Evolutionary conservation across 345 rosid species (phyloP).

Genomic region (Citrus maxima): DNA sequence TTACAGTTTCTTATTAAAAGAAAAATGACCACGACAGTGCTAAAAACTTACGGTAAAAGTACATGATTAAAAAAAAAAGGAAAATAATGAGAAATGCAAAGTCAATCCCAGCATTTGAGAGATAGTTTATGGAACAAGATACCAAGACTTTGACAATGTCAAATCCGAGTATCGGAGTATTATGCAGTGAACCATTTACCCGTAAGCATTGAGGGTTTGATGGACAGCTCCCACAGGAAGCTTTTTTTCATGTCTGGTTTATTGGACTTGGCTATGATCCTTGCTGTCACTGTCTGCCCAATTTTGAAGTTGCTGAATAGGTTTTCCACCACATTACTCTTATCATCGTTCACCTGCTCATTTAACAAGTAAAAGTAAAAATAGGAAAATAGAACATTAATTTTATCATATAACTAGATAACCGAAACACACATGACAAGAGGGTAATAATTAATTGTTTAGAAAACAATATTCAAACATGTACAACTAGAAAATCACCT

Average conservation of each 20-base stretch:
- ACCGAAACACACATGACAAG: not conserved
- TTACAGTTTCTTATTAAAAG: too few species aligned
- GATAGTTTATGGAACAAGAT: not conserved
- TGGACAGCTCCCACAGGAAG: slow-evolving; percentile 77
- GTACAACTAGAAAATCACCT: slow-evolving; percentile 45
- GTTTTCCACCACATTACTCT: slow-evolving; percentile 41
- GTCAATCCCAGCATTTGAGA: not conserved
- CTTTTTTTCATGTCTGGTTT: slow-evolving; percentile 47
- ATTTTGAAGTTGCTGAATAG: slow-evolving; percentile 66
- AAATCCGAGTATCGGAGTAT: not conserved
- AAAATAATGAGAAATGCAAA: not conserved
- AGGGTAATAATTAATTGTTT: slow-evolving; percentile 1
- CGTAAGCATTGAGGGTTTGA: slow-evolving; percentile 57
- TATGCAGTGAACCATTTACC: slow-evolving; percentile 39
- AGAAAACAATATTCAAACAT: slow-evolving; percentile 16
- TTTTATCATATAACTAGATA: slow-evolving; percentile 1
- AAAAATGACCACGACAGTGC: not conserved
- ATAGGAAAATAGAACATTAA: not conserved
- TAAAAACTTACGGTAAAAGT: not conserved
- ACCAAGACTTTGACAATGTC: not conserved
- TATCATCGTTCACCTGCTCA: slow-evolving; percentile 58
- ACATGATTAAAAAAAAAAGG: not conserved
- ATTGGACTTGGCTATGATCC: slow-evolving; percentile 58
- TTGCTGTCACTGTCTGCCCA: slow-evolving; percentile 85
- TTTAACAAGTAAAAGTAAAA: slow-evolving; percentile 24